These are phyloP conservation scores for Begonia peltatifolia DNA, from an alignment of 306 rosid genomes.

Conservation along the genomic window DNA sequence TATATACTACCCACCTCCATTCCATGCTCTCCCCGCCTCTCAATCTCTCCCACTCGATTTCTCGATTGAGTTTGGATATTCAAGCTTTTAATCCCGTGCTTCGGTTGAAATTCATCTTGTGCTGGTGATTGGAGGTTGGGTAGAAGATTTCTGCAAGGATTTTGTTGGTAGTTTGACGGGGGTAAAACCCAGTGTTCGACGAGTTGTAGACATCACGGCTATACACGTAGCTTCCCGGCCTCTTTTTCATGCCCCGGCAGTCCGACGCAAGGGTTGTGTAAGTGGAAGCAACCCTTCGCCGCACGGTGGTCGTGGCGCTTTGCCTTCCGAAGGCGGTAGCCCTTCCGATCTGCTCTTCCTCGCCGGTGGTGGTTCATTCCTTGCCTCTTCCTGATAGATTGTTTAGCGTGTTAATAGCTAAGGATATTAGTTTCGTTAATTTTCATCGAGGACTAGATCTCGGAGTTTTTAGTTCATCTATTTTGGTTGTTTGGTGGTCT, in stretches of 20 bases:
- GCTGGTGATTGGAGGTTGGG: slow-evolving; percentile 4
- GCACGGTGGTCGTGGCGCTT: slow-evolving; percentile 99
- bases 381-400: slow-evolving; percentile 1
- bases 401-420: neutral
- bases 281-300: slow-evolving; percentile 81
- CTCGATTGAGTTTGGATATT: neutral
- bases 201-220: slow-evolving; percentile 97
- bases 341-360: slow-evolving; percentile 98
- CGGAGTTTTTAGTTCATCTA: neutral
- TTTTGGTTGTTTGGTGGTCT: slow-evolving; percentile 9
- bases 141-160: neutral
- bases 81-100: neutral
- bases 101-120: neutral
- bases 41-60: neutral
- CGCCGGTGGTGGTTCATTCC: slow-evolving; percentile 69
- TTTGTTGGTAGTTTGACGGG: slow-evolving; percentile 15
- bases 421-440: neutral
- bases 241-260: slow-evolving; percentile 61
- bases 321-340: slow-evolving; percentile 99
- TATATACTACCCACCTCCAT: neutral
- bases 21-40: neutral
- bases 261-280: slow-evolving; percentile 67
- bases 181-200: slow-evolving; percentile 50
- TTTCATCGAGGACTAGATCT: slow-evolving; percentile 7
- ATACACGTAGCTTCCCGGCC: slow-evolving; percentile 48